Evolutionary conservation across 1,284 basidiomycete genomes (phyloP).

Genomic region (Ustilago shanxiensis): DNA sequence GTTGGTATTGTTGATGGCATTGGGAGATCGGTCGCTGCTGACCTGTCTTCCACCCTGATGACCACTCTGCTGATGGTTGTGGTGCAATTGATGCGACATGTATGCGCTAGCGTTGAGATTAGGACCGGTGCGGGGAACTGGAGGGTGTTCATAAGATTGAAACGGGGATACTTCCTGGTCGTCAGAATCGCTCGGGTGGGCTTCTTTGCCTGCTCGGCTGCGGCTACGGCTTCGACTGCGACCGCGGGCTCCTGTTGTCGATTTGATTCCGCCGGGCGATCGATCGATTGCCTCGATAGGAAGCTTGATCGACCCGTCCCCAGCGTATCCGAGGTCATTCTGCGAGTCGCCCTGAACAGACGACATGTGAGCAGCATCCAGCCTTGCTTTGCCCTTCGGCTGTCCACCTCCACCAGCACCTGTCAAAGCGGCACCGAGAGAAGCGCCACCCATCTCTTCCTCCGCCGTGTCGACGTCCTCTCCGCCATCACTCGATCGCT

Average conservation of each 20-base stretch:
- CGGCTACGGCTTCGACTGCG: slow-evolving; percentile 29
- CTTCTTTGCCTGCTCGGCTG: slow-evolving; percentile 30
- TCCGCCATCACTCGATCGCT: slow-evolving; percentile 40
- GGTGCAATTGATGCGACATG: slow-evolving; percentile 33
- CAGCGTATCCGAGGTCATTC: slow-evolving; percentile 1
- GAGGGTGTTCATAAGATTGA: slow-evolving; percentile 28
- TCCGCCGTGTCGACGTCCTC: slow-evolving; percentile 50
- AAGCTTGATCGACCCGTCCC: slow-evolving; percentile 17
- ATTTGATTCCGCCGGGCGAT: slow-evolving; percentile 6
- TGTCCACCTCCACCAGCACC: not conserved
- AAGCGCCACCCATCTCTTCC: slow-evolving; percentile 27
- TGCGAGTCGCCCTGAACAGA: slow-evolving; percentile 9
- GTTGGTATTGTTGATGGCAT: too few relatives aligned
- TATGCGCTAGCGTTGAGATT: slow-evolving; percentile 50
- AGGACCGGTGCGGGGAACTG: slow-evolving; percentile 35
- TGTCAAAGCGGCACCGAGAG: not conserved
- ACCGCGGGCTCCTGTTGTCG: not conserved
- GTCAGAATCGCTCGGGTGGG: slow-evolving; percentile 25
- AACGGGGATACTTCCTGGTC: slow-evolving; percentile 35
- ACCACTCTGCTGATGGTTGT: slow-evolving; percentile 11
- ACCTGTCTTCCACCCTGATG: slow-evolving; percentile 12
- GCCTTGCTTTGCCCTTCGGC: slow-evolving; percentile 37
- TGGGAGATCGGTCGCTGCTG: slow-evolving; percentile 10
- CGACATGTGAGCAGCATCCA: slow-evolving; percentile 11
- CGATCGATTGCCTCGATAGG: slow-evolving; percentile 7